Conservation (phyloP, 2,329 filamentous ascomycete species). For the Fusarium chaquense region DNA sequence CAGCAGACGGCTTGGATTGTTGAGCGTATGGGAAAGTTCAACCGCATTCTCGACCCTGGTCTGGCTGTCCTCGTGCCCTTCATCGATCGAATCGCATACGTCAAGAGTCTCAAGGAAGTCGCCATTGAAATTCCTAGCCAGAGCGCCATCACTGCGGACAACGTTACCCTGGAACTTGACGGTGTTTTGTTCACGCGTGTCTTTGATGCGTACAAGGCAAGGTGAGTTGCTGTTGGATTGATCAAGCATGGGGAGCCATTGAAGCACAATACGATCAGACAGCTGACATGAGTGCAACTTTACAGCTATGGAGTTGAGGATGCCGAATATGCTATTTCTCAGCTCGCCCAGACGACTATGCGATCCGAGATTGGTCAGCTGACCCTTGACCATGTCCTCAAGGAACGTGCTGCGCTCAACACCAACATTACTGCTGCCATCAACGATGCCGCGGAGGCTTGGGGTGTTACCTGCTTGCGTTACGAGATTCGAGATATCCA, state of each 20-base stretch:
- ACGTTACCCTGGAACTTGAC: slow-evolving; percentile 95
- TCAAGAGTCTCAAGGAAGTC: slow-evolving; percentile 95
- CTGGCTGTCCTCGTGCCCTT: slow-evolving; percentile 90
- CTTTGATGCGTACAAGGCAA: slow-evolving; percentile 98
- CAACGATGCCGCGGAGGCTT: slow-evolving; percentile 96
- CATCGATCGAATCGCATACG: slow-evolving; percentile 95
- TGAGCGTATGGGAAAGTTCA: slow-evolving; percentile 98
- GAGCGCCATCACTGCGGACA: slow-evolving; percentile 98
- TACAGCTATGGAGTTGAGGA: slow-evolving; percentile 95
- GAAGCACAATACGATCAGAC: not conserved
- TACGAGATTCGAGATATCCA: slow-evolving; percentile 99
- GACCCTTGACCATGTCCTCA: slow-evolving; percentile 95
- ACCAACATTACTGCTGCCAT: slow-evolving; percentile 99
- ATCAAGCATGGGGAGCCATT: slow-evolving; percentile 4
- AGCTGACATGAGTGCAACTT: slow-evolving; percentile 14
- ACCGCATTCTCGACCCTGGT: slow-evolving; percentile 91
- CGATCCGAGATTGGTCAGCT: slow-evolving; percentile 97
- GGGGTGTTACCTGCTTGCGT: slow-evolving; percentile 94
- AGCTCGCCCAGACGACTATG: slow-evolving; percentile 99
- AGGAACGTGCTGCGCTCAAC: slow-evolving; percentile 95
- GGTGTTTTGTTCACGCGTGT: slow-evolving; percentile 96
- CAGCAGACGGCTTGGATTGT: slow-evolving; percentile 99
- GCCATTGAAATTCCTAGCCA: slow-evolving; percentile 98
- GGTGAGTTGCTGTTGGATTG: slow-evolving; percentile 62
- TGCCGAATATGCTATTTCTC: slow-evolving; percentile 97